phyloP scores from a whole-genome alignment of 345 rosid genomes.

The Dipteronia dyeriana region DNA sequence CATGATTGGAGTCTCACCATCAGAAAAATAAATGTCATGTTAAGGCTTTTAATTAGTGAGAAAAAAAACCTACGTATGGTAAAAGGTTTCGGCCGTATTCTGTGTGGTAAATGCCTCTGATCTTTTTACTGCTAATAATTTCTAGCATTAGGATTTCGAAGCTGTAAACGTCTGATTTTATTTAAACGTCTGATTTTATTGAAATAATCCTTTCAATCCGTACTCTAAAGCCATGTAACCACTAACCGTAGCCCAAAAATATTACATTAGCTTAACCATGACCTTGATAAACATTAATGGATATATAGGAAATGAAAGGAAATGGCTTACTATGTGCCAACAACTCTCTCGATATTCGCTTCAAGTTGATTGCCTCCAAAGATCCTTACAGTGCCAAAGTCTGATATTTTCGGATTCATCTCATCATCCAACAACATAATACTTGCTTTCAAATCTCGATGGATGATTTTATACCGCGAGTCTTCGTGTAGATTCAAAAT shows the following conservation, averaged over 20 bases:
- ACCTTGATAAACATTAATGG: too few species aligned
- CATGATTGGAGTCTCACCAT: background rate
- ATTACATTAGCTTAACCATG: too few species aligned
- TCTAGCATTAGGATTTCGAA: conserved; percentile 47
- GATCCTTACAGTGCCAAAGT: conserved; percentile 58
- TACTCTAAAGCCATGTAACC: conserved; percentile 67
- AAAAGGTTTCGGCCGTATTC: conserved; percentile 36
- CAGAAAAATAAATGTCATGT: background rate
- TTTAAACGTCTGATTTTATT: conserved; percentile 50
- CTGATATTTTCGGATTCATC: conserved; percentile 57
- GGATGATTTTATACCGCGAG: conserved; percentile 52
- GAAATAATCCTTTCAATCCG: conserved; percentile 48
- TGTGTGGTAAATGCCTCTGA: conserved; percentile 26
- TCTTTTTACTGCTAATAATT: conserved; percentile 47
- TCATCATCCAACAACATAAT: conserved; percentile 51
- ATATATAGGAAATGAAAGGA: conserved; percentile 16
- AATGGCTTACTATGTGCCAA: conserved; percentile 50
- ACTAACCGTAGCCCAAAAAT: too few species aligned
- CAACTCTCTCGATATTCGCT: conserved; percentile 51
- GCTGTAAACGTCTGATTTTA: conserved; percentile 55
- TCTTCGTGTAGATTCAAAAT: conserved; percentile 56
- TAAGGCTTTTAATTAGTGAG: background rate
- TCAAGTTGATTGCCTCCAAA: conserved; percentile 50
- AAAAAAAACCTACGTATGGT: conserved; percentile 38
- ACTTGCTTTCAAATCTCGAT: conserved; percentile 52